phyloP scores from a whole-genome alignment of 352 stramenopile genomes.

The Phytophthora pseudosyringae region DNA sequence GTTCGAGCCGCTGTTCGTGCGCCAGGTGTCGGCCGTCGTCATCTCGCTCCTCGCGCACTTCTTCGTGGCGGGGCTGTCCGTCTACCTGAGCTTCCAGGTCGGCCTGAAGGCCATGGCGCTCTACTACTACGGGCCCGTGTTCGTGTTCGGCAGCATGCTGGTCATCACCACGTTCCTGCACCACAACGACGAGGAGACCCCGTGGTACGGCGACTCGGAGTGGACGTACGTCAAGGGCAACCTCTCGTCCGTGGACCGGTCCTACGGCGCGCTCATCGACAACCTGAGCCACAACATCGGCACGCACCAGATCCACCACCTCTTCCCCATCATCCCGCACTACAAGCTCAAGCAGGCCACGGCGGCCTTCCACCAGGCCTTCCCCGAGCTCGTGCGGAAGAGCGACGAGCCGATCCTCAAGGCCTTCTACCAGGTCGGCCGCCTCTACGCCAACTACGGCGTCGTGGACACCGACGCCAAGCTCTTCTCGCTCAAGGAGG shows the following conservation, averaged over 20 bases:
- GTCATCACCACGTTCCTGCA: slow-evolving; percentile 88
- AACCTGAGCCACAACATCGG: slow-evolving; percentile 90
- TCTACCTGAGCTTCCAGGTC: slow-evolving; percentile 54
- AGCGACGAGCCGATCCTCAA: slow-evolving; percentile 72
- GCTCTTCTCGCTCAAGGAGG: slow-evolving; percentile 76
- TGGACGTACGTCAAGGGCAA: slow-evolving; percentile 90
- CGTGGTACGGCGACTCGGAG: slow-evolving; percentile 84
- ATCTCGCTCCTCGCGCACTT: slow-evolving; percentile 62
- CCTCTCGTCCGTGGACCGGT: slow-evolving; percentile 81
- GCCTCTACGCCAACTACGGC: slow-evolving; percentile 76
- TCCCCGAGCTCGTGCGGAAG: slow-evolving; percentile 77
- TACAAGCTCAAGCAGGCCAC: slow-evolving; percentile 82
- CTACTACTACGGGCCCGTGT: slow-evolving; percentile 83
- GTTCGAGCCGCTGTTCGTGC: slow-evolving; percentile 77
- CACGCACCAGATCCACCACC: slow-evolving; percentile 87
- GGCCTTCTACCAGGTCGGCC: slow-evolving; percentile 65
- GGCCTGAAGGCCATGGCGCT: slow-evolving; percentile 65
- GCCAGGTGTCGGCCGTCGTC: slow-evolving; percentile 65
- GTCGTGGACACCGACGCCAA: slow-evolving; percentile 69
- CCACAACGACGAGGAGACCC: slow-evolving; percentile 85
- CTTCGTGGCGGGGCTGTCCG: slow-evolving; percentile 40
- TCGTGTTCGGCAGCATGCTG: slow-evolving; percentile 80
- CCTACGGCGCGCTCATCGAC: slow-evolving; percentile 80
- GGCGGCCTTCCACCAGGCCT: slow-evolving; percentile 64
- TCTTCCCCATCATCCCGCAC: slow-evolving; percentile 89